Evolutionary conservation across 2,329 filamentous ascomycete genomes (phyloP).

Genomic region (Aureobasidium zeae): DNA sequence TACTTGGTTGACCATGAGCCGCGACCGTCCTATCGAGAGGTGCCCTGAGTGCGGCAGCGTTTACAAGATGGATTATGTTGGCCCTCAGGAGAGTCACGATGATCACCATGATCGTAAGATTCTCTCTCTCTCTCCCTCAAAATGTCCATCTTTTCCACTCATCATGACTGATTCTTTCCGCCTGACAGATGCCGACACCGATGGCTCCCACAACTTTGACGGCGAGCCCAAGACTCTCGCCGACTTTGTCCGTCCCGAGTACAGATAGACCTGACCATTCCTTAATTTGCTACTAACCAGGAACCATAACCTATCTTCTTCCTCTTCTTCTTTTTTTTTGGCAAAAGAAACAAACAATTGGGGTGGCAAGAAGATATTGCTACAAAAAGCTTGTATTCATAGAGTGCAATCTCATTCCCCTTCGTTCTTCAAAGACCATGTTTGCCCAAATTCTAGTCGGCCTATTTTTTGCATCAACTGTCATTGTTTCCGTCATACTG

Average conservation of each 20-base stretch:
- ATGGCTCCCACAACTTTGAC: constrained; percentile 49
- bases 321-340: too few species aligned
- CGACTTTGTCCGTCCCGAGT: constrained; percentile 91
- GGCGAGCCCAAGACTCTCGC: constrained; percentile 89
- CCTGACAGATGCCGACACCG: constrained; percentile 28
- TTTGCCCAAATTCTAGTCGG: too few species aligned
- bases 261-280: constrained; percentile 59
- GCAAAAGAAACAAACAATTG: too few species aligned
- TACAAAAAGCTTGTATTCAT: too few species aligned
- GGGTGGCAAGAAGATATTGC: too few species aligned
- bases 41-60: constrained; percentile 95
- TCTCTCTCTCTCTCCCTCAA: neutral
- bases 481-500: neutral
- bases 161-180: too few species aligned
- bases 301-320: too few species aligned
- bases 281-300: too few species aligned
- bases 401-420: too few species aligned
- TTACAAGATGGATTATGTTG: constrained; percentile 97
- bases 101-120: constrained; percentile 29
- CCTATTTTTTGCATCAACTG: accelerated
- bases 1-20: constrained; percentile 81
- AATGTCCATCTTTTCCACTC: neutral
- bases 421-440: too few species aligned
- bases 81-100: constrained; percentile 66
- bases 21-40: constrained; percentile 83